Evolutionary conservation across 164 flowering plant species (phyloP), one percentile per base, ranked within the genome.

Genomic region (Berberis vulgaris): DNA sequence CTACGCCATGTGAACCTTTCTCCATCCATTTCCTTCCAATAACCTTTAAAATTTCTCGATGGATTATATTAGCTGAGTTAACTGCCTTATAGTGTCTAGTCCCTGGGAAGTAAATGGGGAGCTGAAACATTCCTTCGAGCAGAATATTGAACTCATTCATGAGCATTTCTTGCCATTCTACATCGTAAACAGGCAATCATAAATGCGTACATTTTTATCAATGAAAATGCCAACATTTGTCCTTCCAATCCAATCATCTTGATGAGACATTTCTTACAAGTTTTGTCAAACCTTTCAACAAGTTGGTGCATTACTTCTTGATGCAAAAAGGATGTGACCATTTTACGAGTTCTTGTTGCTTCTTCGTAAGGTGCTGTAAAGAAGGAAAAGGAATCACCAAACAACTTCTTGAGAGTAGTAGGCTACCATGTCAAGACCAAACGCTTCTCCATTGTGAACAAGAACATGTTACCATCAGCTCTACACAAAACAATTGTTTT

Each of bases 91-190:
- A 69, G 44, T 64, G 61, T 45, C 68, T 54, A 8, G 68, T 65
- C 1, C 70, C 74, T 1, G 66, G 74, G 5, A 65, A 60, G 10
- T 65, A 61, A 40, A 71, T 61, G 5, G 73, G 73, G 4, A 65
- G 43, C 61, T 61, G 57, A 43, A 71, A 61, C 10, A 61, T 59
- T 6, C 73, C 73, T 47, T 55, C 45, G 40, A 66, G 52, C 66
- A 71, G 12, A n/a, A 55, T 43, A 61, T 60, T 70, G 57, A 70
- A 70, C 43, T 69, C 72, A 53, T 65, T 43, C 11, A 65, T 8
- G n/a, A 70, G 52, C 61, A 6, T 59, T 12, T 10, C 45, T 54
- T 65, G 69, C 56, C 61, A 55, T 40, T 60, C 9, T 3, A n/a
- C n/a, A 38, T 59, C 60, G 57, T 57, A 57, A 69, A 69, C 69